A percentile compares a stretch with the other conserved stretches of the same genome.
These are phyloP conservation scores for Fusarium buharicum DNA, from an alignment of 2,329 filamentous ascomycete genomes.

Conservation along the genomic window DNA sequence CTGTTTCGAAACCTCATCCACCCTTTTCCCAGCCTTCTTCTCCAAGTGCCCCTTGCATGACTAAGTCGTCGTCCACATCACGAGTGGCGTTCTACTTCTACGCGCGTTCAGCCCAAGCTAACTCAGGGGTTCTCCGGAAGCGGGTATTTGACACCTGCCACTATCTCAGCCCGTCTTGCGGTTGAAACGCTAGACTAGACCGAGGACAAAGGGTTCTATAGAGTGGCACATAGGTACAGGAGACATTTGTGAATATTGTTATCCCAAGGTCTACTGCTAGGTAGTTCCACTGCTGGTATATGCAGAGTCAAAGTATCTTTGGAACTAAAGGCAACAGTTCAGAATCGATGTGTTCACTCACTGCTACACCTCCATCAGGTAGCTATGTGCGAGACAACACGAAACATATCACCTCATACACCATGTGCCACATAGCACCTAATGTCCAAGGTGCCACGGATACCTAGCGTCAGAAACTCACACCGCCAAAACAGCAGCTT, in stretches of 20 bases:
- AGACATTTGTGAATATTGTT: too few relatives aligned
- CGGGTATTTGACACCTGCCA: neutral
- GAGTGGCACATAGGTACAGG: too few relatives aligned
- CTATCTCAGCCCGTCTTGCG: neutral
- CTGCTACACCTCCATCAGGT: neutral
- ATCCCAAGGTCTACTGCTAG: too few relatives aligned
- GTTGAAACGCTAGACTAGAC: too few relatives aligned
- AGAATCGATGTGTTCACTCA: neutral
- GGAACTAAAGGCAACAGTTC: too few relatives aligned
- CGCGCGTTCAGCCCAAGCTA: neutral
- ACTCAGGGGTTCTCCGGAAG: neutral
- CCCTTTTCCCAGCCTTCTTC: neutral
- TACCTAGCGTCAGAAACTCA: too few relatives aligned
- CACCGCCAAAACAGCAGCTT: neutral
- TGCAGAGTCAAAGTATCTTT: too few relatives aligned
- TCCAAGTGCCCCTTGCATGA: neutral
- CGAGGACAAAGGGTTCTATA: too few relatives aligned
- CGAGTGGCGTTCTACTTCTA: slow-evolving; percentile 2
- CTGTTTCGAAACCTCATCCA: neutral
- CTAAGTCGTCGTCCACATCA: neutral
- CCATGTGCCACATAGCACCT: neutral
- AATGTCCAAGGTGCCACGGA: neutral
- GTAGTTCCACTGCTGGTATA: too few relatives aligned
- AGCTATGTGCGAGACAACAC: neutral
- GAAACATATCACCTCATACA: neutral